Base-by-base conservation (phyloP, 2,329 filamentous ascomycete species). In the Zymoseptoria brevis region DNA sequence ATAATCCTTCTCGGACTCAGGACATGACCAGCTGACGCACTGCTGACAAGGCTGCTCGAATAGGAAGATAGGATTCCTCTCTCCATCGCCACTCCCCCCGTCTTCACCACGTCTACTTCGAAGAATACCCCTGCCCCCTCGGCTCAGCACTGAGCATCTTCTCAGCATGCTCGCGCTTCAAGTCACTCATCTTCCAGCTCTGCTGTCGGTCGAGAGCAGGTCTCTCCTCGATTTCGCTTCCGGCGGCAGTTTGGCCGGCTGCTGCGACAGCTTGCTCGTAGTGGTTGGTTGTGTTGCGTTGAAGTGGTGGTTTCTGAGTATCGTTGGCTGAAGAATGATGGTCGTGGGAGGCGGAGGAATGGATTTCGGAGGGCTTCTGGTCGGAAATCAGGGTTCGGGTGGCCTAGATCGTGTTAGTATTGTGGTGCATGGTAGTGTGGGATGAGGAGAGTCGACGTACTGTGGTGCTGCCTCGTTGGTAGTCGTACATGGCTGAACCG, bases 121-220 rank as follows among this genome's bases (percentile, higher is more conserved):
- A 24, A 19, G 41, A 26, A 57, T 62, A 63, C 8, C 57, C 56
- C 53, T 56, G 57, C 45, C 56, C 60, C 51, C 54, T 62, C 19
- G 16, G 50, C 53, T 26, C 49, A 29, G 49, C 55, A 16, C 50
- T 64, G 49, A 72, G 55, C 60, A 69, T 64, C 51, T 63, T 57
- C 63, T 69, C 68, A 62, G 69, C 68, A 53, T 64, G 57, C 22
- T 65, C 60, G 7, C 72, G 63, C 64, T 70, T 72, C 62, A 64
- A 61, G 55, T 73, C 70, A 13, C 61, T 59, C 62, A 62, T 60
- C 53, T 65, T 69, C 64, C 66, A 73, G 57, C 68, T 71, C 57
- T 67, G 69, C 57, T 66, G 59, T 30, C 68, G 61, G 26, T 65
- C 63, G 24, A 69, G 41, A 29, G 29, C 30, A 45, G n/a, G 56